Evolutionary conservation across 2,329 filamentous ascomycete species (phyloP).

Genomic region (Trichoderma pleuroti): DNA sequence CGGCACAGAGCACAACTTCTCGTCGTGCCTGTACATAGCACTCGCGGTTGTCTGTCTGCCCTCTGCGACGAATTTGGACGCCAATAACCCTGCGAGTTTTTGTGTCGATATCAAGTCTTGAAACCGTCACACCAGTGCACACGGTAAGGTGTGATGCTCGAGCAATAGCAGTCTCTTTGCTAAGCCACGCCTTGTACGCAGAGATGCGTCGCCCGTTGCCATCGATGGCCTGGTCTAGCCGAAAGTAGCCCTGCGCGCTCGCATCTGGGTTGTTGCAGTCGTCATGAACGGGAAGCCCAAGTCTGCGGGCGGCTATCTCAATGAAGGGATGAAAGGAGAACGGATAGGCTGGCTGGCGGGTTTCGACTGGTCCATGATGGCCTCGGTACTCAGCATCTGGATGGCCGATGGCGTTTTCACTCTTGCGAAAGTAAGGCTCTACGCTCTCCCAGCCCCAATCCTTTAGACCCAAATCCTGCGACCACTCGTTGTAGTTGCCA

Average conservation of each 20-base stretch:
- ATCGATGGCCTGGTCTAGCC: not conserved
- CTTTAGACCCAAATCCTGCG: not conserved
- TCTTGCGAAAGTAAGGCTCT: not conserved
- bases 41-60: not conserved
- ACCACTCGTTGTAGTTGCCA: not conserved
- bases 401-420: not conserved
- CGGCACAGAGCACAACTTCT: not conserved
- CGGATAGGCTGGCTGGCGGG: not conserved
- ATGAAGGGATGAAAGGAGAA: not conserved
- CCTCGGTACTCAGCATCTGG: not conserved
- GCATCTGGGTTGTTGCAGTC: not conserved
- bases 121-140: not conserved
- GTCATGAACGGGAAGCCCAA: not conserved
- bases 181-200: not conserved
- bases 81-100: not conserved
- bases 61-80: not conserved
- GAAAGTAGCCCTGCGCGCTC: not conserved
- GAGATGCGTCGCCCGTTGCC: not conserved
- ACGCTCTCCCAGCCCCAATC: not conserved
- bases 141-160: not conserved
- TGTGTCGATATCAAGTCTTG: not conserved
- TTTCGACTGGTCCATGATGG: not conserved
- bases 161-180: not conserved
- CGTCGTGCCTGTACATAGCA: not conserved
- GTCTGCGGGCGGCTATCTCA: not conserved